phyloP scores from a whole-genome alignment of 805 yeast species.

The Kregervanrija pseudodelftensis region DNA sequence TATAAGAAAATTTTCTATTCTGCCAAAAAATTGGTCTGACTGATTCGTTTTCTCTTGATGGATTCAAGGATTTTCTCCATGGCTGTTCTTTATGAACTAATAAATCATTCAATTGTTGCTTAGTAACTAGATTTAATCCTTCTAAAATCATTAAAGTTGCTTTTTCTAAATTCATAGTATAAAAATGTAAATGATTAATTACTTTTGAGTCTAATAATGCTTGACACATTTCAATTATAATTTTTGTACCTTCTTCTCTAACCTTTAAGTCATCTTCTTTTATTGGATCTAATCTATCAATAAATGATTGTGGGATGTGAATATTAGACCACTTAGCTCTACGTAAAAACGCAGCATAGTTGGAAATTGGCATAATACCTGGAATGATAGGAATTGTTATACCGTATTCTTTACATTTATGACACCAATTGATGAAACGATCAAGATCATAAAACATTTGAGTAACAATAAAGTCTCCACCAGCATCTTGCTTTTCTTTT shows the following conservation, averaged over 20 bases:
- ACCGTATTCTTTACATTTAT: slow-evolving; percentile 59
- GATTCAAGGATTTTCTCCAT: slow-evolving; percentile 89
- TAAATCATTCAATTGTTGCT: slow-evolving; percentile 18
- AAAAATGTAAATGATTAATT: slow-evolving; percentile 85
- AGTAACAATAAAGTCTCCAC: slow-evolving; percentile 89
- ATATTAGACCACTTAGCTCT: slow-evolving; percentile 94
- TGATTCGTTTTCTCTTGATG: slow-evolving; percentile 68
- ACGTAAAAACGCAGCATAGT: slow-evolving; percentile 86
- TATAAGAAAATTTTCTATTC: slow-evolving; percentile 83
- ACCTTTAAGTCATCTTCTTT: slow-evolving; percentile 88
- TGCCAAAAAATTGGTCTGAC: slow-evolving; percentile 97
- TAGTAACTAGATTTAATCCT: slow-evolving; percentile 45
- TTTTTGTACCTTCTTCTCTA: slow-evolving; percentile 75
- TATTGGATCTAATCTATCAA: slow-evolving; percentile 65
- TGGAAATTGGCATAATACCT: slow-evolving; percentile 98
- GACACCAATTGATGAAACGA: slow-evolving; percentile 77
- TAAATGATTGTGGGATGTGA: slow-evolving; percentile 65
- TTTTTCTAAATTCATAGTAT: slow-evolving; percentile 95
- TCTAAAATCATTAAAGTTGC: slow-evolving; percentile 86
- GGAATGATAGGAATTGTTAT: slow-evolving; percentile 86
- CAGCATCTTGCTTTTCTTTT: slow-evolving; percentile 87
- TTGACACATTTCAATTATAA: slow-evolving; percentile 78
- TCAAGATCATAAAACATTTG: slow-evolving; percentile 97
- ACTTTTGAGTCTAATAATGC: slow-evolving; percentile 61
- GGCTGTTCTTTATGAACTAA: slow-evolving; percentile 39